Evolutionary conservation across 345 rosid genomes (phyloP).

Genomic region (Syzygium aromaticum): DNA sequence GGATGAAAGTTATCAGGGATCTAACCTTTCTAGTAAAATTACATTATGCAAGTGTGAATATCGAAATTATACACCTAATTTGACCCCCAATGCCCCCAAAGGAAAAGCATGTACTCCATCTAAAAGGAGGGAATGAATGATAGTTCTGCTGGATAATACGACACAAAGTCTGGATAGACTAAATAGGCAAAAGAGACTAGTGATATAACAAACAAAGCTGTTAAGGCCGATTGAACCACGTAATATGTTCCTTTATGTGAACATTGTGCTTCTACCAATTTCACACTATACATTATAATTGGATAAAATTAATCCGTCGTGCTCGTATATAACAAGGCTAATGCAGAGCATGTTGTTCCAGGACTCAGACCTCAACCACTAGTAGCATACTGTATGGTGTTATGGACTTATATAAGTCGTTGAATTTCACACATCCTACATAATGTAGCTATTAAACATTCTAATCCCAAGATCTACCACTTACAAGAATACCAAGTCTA

Average conservation of each 20-base stretch:
- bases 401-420: background rate
- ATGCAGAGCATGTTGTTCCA: background rate
- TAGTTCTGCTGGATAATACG: background rate
- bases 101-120: background rate
- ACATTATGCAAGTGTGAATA: background rate
- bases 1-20: background rate
- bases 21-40: background rate
- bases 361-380: background rate
- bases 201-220: background rate
- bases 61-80: background rate
- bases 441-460: background rate
- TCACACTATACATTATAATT: background rate
- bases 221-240: background rate
- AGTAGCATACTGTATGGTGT: background rate
- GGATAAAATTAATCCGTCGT: background rate
- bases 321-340: background rate
- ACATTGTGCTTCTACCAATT: background rate
- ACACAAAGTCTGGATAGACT: background rate
- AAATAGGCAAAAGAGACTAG: background rate
- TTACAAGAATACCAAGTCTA: background rate
- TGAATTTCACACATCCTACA: background rate
- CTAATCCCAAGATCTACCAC: background rate
- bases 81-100: background rate
- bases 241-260: background rate
- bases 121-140: background rate